phyloP scores from a whole-genome alignment of 1,284 basidiomycete genomes.

The Heliocybe sulcata region DNA sequence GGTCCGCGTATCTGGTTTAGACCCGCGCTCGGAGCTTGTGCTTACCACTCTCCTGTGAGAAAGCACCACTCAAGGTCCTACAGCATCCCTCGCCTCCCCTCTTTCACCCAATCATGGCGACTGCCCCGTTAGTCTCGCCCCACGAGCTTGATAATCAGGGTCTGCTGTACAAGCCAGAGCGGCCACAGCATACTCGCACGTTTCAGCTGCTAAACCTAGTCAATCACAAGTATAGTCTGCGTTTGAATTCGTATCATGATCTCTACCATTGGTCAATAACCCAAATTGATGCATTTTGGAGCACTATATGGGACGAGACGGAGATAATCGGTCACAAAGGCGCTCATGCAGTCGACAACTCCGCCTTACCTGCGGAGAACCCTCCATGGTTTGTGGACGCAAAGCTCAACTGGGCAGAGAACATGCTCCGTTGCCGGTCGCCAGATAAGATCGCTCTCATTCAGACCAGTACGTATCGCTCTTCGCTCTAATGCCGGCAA shows the following conservation, averaged over 20 bases:
- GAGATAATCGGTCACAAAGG: conserved; percentile 59
- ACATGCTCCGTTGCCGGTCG: conserved; percentile 62
- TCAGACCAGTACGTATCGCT: conserved; percentile 51
- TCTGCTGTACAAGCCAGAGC: conserved; percentile 43
- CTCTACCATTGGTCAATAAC: conserved; percentile 67
- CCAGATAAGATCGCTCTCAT: conserved; percentile 65
- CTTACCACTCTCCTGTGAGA: not conserved
- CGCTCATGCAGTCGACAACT: conserved; percentile 50
- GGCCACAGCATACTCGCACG: conserved; percentile 42
- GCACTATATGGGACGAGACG: conserved; percentile 71
- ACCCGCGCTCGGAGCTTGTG: not conserved
- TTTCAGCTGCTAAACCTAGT: conserved; percentile 49
- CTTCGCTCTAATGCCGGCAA: conserved; percentile 3
- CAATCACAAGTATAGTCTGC: conserved; percentile 43
- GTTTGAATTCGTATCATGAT: conserved; percentile 54
- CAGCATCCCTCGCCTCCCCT: not conserved
- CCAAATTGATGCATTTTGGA: conserved; percentile 67
- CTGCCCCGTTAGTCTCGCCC: not conserved
- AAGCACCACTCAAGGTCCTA: not conserved
- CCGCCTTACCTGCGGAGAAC: conserved; percentile 59
- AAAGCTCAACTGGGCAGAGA: conserved; percentile 81
- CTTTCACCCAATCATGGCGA: not conserved
- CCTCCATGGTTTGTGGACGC: conserved; percentile 73
- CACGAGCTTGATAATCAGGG: conserved; percentile 3
- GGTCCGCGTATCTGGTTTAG: not conserved